phyloP scores from a whole-genome alignment of 495 filamentous ascomycete species.

The Bathelium albidoporum region DNA sequence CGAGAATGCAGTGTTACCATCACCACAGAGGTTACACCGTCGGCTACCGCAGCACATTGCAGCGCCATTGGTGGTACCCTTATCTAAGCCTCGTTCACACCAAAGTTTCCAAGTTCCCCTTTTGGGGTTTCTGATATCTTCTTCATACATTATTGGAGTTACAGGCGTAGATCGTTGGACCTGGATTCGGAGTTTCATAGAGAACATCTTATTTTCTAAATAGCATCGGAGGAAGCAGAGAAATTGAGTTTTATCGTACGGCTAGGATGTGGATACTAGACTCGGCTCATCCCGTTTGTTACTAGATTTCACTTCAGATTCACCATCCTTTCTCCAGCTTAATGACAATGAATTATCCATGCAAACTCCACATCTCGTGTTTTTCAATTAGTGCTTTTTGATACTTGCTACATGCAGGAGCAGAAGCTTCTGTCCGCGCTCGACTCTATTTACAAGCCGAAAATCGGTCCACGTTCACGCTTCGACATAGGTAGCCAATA shows the following conservation, averaged over 20 bases:
- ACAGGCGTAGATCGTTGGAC: background rate
- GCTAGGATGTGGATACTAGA: no score
- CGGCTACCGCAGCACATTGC: background rate
- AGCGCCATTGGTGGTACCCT: slow-evolving; percentile 1
- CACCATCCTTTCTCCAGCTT: background rate
- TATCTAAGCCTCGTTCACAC: background rate
- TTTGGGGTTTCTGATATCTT: background rate
- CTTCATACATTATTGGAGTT: background rate
- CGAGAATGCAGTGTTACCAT: background rate
- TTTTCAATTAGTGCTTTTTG: no score
- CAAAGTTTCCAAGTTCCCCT: background rate
- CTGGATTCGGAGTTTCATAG: background rate
- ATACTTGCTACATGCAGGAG: no score
- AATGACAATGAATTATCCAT: background rate
- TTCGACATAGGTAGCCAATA: no score
- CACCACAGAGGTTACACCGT: background rate
- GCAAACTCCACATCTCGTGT: no score
- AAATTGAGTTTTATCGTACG: no score
- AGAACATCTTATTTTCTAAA: background rate
- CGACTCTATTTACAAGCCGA: no score
- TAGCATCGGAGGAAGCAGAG: no score
- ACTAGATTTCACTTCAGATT: background rate
- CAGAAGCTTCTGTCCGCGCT: no score
- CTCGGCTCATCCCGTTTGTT: background rate
- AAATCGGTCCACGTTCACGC: no score